Evolutionary conservation across 2,329 filamentous ascomycete species (phyloP).

Genomic region (Pseudogymnoascus sp.): DNA sequence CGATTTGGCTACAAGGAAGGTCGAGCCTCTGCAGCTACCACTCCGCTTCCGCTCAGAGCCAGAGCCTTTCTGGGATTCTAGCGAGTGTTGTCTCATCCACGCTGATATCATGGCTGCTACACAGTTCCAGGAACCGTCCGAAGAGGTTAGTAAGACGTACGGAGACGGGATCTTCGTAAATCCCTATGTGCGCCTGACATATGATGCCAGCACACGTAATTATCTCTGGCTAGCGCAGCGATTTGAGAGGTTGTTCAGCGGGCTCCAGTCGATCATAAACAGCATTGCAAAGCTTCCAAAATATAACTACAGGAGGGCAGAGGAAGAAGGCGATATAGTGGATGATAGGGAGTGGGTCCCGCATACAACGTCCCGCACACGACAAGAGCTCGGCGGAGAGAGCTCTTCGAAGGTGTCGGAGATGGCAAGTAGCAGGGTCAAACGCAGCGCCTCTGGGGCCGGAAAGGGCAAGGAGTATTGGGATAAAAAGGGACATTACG

Average conservation of each 20-base stretch:
- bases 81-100: conserved; percentile 54
- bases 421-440: conserved; percentile 7
- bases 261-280: conserved; percentile 51
- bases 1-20: conserved; percentile 23
- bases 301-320: conserved; percentile 51
- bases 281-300: conserved; percentile 47
- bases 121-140: conserved; percentile 27
- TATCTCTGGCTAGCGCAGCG: conserved; percentile 53
- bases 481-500: conserved; percentile 30
- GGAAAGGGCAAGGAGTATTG: conserved; percentile 16
- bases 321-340: conserved; percentile 48
- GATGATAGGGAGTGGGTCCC: conserved; percentile 43
- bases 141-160: conserved; percentile 31
- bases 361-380: neutral
- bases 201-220: conserved; percentile 46
- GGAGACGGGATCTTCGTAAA: conserved; percentile 58
- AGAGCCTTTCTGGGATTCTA: conserved; percentile 54
- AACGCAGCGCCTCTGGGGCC: conserved; percentile 3
- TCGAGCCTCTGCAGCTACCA: conserved; percentile 26
- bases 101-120: conserved; percentile 32
- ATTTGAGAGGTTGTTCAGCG: conserved; percentile 56
- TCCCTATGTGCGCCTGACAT: conserved; percentile 65
- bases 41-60: conserved; percentile 49
- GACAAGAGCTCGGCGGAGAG: conserved; percentile 20
- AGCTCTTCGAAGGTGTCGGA: conserved; percentile 21